Conservation (phyloP, 1,284 basidiomycete genomes). For the Chiua sp. region DNA sequence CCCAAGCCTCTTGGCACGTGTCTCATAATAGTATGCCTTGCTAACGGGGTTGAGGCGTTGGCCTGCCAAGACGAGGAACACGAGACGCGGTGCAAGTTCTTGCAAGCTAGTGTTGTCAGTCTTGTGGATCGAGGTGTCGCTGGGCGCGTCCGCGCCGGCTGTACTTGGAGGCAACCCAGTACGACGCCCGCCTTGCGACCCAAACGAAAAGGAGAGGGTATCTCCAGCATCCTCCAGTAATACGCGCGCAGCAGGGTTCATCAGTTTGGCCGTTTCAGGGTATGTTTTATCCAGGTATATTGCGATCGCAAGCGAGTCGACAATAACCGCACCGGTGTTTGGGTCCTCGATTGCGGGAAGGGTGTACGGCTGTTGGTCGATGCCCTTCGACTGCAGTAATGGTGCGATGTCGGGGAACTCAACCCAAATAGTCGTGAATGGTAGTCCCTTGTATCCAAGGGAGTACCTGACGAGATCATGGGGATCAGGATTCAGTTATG, state of each 20-base stretch:
- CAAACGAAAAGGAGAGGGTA: constrained; percentile 11
- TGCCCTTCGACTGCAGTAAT: constrained; percentile 37
- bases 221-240: background rate
- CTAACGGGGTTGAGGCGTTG: constrained; percentile 29
- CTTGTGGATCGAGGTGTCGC: no score
- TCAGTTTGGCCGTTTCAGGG: constrained; percentile 38
- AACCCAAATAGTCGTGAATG: constrained; percentile 47
- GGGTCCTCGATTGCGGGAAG: constrained; percentile 41
- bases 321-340: constrained; percentile 34
- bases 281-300: constrained; percentile 51
- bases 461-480: constrained; percentile 36
- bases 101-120: no score
- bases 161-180: background rate
- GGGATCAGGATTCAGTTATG: constrained; percentile 33
- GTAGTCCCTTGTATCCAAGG: constrained; percentile 47
- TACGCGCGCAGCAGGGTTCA: background rate
- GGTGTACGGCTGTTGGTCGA: constrained; percentile 39
- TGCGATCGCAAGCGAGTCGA: constrained; percentile 45
- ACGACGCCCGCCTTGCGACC: background rate
- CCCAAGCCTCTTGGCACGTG: constrained; percentile 16
- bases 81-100: constrained; percentile 9
- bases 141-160: background rate
- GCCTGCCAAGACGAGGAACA: constrained; percentile 19
- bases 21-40: constrained; percentile 24
- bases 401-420: constrained; percentile 46